Base-by-base conservation (phyloP, 108 stramenopile genomes). In the Cyclostephanos invisitatus region DNA sequence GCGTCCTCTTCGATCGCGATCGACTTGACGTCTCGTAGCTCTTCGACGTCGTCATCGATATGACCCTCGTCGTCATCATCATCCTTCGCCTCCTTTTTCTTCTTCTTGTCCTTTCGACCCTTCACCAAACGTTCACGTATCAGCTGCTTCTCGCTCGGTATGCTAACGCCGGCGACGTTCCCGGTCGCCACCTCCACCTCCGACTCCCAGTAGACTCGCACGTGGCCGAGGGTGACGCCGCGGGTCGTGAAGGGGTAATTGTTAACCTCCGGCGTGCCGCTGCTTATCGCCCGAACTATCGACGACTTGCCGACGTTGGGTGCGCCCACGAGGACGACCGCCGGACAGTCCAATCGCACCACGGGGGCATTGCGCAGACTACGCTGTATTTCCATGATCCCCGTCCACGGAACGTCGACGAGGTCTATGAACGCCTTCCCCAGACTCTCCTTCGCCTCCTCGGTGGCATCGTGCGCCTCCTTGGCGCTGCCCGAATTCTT, bases 161-260 rank as follows among this genome's bases (percentile, higher is more conserved):
- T 68, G 46, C 64, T 63, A 24, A 73, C 80, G 28, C 75, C 75
- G 7, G 75, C 75, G 2, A 77, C 80, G 36, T 81, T 77, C 20
- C 80, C 80, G 12, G 20, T 11, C 24, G 81, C 72, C 2, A 78
- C 69, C 42, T 73, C 77, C 10, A 62, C 47, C 20, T 87, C 78
- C 42, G 80, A 81, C 29, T 82, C 64, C 93, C 93, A 94, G 85
- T 89, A 92, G 10, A 94, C 90, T 76, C 90, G 90, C 40, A 98
- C 91, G 84, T 98, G 98, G 1, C 98, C 98, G 40, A 98, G 62
- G 9, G 97, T 95, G 91, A 98, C 93, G 27, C 96, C 97, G 11
- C 97, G 81, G 7, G 98, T 98, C 25, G 98, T 98, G 82, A 98
- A 98, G 0, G 97, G 96, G 76, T 98, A 98, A 70, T 96, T 95